Base-by-base conservation (phyloP, 129 eudicot genomes). In the Logfia minima region DNA sequence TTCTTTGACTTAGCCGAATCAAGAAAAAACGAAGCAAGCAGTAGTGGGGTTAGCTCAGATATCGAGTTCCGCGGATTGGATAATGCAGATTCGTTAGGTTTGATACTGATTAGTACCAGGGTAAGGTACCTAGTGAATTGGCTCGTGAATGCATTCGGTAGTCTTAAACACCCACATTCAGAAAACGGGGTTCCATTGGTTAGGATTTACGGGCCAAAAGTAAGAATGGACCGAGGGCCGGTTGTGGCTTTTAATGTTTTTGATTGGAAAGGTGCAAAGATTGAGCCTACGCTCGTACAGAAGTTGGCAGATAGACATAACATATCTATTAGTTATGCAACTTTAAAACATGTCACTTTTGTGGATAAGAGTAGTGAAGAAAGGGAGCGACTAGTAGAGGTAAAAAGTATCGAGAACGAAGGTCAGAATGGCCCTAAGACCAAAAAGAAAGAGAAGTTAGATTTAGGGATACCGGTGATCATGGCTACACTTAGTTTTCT, bases 191-290 rank as follows among this genome's bases (percentile, higher is more conserved):
- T 78, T 45, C 85, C 86, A 4, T 76, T 90, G 85, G 89, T 90
- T 55, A 83, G 77, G 70, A 73, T 90, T 37, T 92, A 92, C 70
- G 98, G 98, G 75, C 93, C 93, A 6, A 90, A 87, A 70, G 72
- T 92, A 29, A 76, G 82, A 79, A 75, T 92, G 2, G 87, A 85
- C 51, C 68, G 96, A 24, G 98, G 93, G 61, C 90, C 96, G 34
- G 86, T 87, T 0, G 75, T 92, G 68, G 90, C 98, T 18, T 90
- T 92, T 71, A 90, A 90, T 24, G 82, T 92, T 16, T 90, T 83
- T 67, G 98, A 92, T 68, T 92, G 96, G 98, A 92, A 90, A 83
- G 93, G 93, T 10, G 90, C 86, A 51, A 89, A 82, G 37, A 59
- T 92, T 22, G 96, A 92, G 19, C 96, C 96, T 22, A 65, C 73